These are phyloP conservation scores for Wickerhamomyces sp. DNA, from an alignment of 1,139 yeast genomes.

Conservation along the genomic window DNA sequence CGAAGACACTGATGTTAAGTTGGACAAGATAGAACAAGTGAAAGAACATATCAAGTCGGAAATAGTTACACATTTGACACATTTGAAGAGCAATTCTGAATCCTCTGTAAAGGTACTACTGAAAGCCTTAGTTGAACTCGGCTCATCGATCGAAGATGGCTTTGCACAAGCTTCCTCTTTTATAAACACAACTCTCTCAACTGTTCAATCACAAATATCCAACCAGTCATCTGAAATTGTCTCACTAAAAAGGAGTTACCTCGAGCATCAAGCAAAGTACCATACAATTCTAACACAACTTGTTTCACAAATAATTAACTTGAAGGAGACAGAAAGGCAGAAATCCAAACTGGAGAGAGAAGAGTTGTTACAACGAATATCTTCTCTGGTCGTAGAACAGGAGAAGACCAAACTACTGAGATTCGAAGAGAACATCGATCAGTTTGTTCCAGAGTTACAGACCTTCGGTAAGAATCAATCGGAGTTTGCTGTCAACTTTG, in stretches of 20 bases:
- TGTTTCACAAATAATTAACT: slow-evolving; percentile 2
- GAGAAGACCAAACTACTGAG: slow-evolving; percentile 7
- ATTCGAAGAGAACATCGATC: slow-evolving; percentile 4
- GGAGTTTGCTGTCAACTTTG: slow-evolving; percentile 12
- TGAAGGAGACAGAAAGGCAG: slow-evolving; percentile 10
- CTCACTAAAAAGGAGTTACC: slow-evolving; percentile 10
- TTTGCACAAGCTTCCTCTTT: slow-evolving; percentile 1
- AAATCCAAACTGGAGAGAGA: slow-evolving; percentile 4
- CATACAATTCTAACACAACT: slow-evolving; percentile 8
- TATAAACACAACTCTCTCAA: slow-evolving; percentile 4
- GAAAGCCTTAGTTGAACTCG: neutral
- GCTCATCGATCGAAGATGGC: neutral
- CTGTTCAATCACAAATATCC: slow-evolving; percentile 11
- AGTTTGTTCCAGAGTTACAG: slow-evolving; percentile 9
- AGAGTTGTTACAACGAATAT: slow-evolving; percentile 9
- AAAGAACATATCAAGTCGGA: slow-evolving; percentile 12
- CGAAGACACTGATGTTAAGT: slow-evolving; percentile 1
- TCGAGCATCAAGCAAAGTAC: slow-evolving; percentile 12
- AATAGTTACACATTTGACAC: slow-evolving; percentile 9
- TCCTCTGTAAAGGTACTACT: neutral
- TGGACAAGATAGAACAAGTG: slow-evolving; percentile 12
- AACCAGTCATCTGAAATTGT: slow-evolving; percentile 16
- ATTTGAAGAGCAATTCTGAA: neutral
- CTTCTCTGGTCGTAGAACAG: slow-evolving; percentile 7
- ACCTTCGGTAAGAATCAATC: slow-evolving; percentile 8